phyloP scores from a whole-genome alignment of 495 filamentous ascomycete genomes.

The Corynascus novoguineensis region DNA sequence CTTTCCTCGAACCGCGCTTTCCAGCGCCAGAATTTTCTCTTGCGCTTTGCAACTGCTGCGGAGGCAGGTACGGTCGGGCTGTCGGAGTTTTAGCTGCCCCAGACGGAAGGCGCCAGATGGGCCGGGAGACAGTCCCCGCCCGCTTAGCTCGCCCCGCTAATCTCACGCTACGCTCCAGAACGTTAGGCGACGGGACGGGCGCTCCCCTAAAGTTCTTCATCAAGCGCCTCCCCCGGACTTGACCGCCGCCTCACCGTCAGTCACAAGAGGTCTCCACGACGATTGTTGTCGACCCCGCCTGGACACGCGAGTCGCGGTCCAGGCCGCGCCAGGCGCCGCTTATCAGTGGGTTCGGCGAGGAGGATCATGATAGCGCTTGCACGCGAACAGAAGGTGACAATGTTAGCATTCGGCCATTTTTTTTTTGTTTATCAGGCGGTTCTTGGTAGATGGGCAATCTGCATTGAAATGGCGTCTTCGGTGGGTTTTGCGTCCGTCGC shows the following conservation, averaged over 20 bases:
- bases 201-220: not conserved
- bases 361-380: slow-evolving; percentile 7
- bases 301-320: slow-evolving; percentile 1
- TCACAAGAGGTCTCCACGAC: no score
- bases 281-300: no score
- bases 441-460: no score
- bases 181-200: no score
- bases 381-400: slow-evolving; percentile 4
- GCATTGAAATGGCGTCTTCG: no score
- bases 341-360: slow-evolving; percentile 2
- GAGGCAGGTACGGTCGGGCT: no score
- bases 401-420: no score
- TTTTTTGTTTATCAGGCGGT: no score
- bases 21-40: not conserved
- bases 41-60: no score
- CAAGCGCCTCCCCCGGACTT: not conserved
- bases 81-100: no score
- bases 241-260: not conserved
- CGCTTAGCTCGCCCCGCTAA: not conserved
- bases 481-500: no score
- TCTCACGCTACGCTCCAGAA: no score
- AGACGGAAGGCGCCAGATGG: slow-evolving; percentile 1
- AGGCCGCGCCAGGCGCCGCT: slow-evolving; percentile 4
- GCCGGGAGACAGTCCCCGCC: slow-evolving; percentile 2
- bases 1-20: not conserved